Evolutionary conservation across 2,329 filamentous ascomycete species (phyloP).

Genomic region (Penicillium sp.): DNA sequence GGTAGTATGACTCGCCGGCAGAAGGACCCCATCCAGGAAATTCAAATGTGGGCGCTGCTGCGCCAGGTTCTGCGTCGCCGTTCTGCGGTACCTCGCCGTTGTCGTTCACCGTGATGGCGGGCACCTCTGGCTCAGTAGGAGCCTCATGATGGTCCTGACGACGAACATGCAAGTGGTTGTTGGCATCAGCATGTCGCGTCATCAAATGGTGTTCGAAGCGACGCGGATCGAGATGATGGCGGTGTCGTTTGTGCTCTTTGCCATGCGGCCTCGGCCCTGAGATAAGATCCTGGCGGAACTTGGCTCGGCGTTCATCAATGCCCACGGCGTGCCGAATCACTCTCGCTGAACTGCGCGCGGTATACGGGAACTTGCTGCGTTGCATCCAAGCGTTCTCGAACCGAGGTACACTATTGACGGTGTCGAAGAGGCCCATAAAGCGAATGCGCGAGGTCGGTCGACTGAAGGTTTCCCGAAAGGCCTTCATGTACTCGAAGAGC

Average conservation of each 20-base stretch:
- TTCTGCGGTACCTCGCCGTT: conserved; percentile 7
- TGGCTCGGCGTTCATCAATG: conserved; percentile 61
- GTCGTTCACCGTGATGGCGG: conserved; percentile 37
- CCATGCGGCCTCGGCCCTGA: conserved; percentile 42
- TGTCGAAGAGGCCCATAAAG: conserved; percentile 80
- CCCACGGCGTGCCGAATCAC: conserved; percentile 60
- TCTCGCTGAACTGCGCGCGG: conserved; percentile 55
- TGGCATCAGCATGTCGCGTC: conserved; percentile 18
- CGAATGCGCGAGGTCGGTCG: conserved; percentile 71
- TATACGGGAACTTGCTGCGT: conserved; percentile 70
- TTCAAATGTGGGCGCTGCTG: conserved; percentile 3
- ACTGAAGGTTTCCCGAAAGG: conserved; percentile 79
- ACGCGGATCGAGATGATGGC: conserved; percentile 22
- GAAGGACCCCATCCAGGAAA: conserved; percentile 17
- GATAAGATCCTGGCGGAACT: conserved; percentile 61
- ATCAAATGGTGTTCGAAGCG: conserved; percentile 19
- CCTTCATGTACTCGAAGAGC: conserved; percentile 74
- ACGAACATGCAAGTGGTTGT: conserved; percentile 27
- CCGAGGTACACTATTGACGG: conserved; percentile 75
- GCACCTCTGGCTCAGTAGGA: conserved; percentile 20
- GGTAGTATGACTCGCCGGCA: conserved; percentile 34
- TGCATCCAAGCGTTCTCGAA: conserved; percentile 76
- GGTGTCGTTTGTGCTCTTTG: conserved; percentile 23
- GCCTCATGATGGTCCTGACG: conserved; percentile 20
- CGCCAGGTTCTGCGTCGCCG: conserved; percentile 3